phyloP scores from a whole-genome alignment of 179 eudicot species.

The Patellifolia procumbens region DNA sequence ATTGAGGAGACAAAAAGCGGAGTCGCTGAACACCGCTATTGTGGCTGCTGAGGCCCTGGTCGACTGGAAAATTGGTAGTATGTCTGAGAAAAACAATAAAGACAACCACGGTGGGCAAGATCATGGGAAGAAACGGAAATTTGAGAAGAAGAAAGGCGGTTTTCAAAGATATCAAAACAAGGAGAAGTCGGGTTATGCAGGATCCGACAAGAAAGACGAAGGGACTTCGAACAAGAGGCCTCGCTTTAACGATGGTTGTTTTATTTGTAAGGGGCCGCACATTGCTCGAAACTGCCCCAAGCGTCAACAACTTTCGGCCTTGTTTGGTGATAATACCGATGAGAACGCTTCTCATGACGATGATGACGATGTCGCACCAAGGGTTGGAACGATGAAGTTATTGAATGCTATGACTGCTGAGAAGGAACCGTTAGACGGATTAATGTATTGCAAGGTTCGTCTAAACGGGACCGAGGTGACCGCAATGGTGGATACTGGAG shows the following conservation, averaged over 20 bases:
- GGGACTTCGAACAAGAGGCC: not conserved
- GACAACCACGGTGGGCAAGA: not conserved
- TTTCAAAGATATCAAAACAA: too few species aligned
- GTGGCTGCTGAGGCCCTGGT: not conserved
- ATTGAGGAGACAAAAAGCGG: not conserved
- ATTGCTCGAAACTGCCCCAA: not conserved
- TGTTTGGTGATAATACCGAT: not conserved
- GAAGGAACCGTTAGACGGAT: too few species aligned
- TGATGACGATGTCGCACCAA: too few species aligned
- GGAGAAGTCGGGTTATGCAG: too few species aligned
- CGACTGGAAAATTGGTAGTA: not conserved
- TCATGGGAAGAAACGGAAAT: not conserved
- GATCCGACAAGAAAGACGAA: not conserved
- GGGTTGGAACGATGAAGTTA: too few species aligned
- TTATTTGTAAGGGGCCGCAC: not conserved
- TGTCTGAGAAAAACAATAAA: too few species aligned
- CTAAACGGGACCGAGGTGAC: too few species aligned
- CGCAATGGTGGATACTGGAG: too few species aligned
- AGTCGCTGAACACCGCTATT: not conserved
- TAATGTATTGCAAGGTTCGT: too few species aligned
- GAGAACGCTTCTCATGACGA: too few species aligned
- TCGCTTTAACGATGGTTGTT: not conserved
- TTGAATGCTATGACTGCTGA: too few species aligned
- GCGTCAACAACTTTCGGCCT: not conserved
- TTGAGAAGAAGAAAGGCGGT: not conserved